Evolutionary conservation across 345 rosid species (phyloP).

Genomic region (Eucalyptus cloeziana): DNA sequence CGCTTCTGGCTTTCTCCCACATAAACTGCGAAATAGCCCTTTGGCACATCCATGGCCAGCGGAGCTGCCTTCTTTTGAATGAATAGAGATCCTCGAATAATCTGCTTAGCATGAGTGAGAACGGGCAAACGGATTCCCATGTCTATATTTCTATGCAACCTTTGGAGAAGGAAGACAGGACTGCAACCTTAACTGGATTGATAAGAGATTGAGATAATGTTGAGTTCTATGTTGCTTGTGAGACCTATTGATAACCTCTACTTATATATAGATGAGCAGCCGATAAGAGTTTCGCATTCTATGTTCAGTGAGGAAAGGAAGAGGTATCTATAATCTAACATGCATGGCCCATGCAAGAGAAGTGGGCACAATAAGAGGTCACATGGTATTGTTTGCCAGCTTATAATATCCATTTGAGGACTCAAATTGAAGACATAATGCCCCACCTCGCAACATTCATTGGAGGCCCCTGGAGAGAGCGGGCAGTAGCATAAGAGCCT

Average conservation of each 20-base stretch:
- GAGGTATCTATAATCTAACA: neutral
- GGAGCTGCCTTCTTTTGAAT: neutral
- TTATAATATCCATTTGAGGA: neutral
- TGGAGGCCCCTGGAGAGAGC: neutral
- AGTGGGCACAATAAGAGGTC: neutral
- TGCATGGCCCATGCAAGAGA: neutral
- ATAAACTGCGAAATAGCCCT: slow-evolving; percentile 14
- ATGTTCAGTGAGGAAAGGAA: neutral
- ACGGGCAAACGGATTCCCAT: neutral
- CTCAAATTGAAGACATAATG: neutral
- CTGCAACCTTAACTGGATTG: neutral
- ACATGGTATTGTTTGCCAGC: neutral
- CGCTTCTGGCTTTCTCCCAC: slow-evolving; percentile 20
- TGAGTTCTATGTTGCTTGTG: neutral
- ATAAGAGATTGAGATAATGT: neutral
- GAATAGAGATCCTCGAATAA: neutral
- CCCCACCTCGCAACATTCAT: neutral
- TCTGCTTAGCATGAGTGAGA: neutral
- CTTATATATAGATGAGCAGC: neutral
- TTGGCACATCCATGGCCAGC: neutral
- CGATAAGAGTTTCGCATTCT: neutral
- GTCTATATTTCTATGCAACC: neutral
- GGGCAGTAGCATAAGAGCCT: neutral
- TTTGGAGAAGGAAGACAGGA: neutral
- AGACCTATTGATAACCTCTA: neutral